Percentiles rank a stretch among this genome's conserved stretches.
Evolutionary conservation across 164 flowering plant genomes (phyloP).

Genomic region (Magnolia kwangsiensis): DNA sequence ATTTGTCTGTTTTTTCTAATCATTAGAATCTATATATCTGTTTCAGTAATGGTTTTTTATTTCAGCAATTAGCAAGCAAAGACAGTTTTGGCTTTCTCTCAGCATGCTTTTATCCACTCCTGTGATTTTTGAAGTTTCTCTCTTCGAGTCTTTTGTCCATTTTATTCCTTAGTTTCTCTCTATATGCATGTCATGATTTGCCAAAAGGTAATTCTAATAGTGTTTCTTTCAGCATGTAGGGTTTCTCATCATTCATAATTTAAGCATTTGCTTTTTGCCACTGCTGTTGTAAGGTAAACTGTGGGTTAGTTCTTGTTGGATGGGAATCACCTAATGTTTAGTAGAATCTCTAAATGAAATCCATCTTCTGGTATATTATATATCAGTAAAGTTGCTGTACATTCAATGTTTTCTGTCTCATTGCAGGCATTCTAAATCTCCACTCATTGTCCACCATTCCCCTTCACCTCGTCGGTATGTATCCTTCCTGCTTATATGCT

Average conservation of each 20-base stretch:
- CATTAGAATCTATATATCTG: not conserved
- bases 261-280: slow-evolving; percentile 33
- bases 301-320: slow-evolving; percentile 15
- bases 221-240: slow-evolving; percentile 29
- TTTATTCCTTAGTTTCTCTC: slow-evolving; percentile 6
- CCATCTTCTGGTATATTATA: not conserved
- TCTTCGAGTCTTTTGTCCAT: not conserved
- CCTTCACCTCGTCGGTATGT: slow-evolving; percentile 41
- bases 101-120: not conserved
- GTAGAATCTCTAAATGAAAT: not conserved
- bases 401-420: slow-evolving; percentile 8
- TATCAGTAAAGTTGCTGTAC: not conserved
- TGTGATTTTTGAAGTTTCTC: not conserved
- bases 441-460: slow-evolving; percentile 34
- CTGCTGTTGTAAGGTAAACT: slow-evolving; percentile 24
- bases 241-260: slow-evolving; percentile 25
- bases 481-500: not conserved
- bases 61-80: not conserved
- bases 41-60: not conserved
- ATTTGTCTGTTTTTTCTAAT: too few species aligned
- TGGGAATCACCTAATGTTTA: slow-evolving; percentile 1
- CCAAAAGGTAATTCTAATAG: slow-evolving; percentile 17
- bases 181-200: slow-evolving; percentile 12
- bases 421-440: slow-evolving; percentile 46
- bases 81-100: not conserved